phyloP scores from a whole-genome alignment of 1,284 basidiomycete genomes.

The Ceratobasidium theobromae region DNA sequence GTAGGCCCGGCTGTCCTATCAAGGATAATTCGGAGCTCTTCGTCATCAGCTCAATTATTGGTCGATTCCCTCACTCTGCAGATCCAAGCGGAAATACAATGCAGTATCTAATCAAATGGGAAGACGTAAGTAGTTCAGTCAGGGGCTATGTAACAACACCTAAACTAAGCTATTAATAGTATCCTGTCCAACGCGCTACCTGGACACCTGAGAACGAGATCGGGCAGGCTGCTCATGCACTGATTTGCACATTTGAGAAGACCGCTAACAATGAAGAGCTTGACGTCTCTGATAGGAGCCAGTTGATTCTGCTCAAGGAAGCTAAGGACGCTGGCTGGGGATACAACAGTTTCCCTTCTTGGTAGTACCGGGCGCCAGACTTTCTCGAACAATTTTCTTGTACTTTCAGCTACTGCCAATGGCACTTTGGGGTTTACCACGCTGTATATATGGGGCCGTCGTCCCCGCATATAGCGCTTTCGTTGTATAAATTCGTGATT shows the following conservation, averaged over 20 bases:
- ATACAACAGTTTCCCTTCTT: neutral
- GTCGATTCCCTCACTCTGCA: neutral
- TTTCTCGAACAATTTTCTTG: neutral
- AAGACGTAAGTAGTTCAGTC: neutral
- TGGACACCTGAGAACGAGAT: slow-evolving; percentile 18
- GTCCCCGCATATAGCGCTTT: neutral
- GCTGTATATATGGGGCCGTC: neutral
- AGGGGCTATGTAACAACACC: neutral
- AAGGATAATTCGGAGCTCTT: neutral
- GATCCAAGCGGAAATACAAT: neutral
- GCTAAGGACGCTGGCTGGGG: slow-evolving; percentile 9
- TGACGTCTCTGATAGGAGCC: neutral
- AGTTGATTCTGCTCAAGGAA: slow-evolving; percentile 7
- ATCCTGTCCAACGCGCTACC: neutral
- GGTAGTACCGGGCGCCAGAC: neutral
- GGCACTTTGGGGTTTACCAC: neutral
- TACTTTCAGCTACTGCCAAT: neutral
- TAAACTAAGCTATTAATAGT: neutral
- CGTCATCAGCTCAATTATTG: neutral
- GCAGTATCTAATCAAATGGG: slow-evolving; percentile 19
- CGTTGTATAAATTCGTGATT: neutral
- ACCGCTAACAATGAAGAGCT: neutral
- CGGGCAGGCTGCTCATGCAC: neutral
- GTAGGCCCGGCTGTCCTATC: neutral
- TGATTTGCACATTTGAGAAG: neutral